phyloP scores from a whole-genome alignment of 1,284 basidiomycete genomes.

The Ustilago sp. region DNA sequence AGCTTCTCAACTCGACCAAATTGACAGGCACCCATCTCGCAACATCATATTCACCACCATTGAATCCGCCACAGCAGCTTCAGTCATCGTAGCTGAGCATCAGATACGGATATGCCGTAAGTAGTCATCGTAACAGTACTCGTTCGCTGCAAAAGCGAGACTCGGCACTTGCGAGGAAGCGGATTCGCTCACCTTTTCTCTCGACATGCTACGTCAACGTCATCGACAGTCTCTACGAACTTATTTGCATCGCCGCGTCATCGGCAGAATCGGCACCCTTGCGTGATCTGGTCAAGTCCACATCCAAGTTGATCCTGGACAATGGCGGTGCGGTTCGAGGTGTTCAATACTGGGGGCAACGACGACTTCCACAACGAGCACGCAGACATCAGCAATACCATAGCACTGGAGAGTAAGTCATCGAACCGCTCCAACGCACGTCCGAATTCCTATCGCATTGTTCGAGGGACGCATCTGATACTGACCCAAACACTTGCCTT shows the following conservation, averaged over 20 bases:
- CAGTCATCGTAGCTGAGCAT: not conserved
- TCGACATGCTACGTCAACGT: not conserved
- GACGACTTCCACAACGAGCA: slow-evolving; percentile 81
- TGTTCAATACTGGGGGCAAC: slow-evolving; percentile 81
- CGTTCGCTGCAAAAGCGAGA: not conserved
- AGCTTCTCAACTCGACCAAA: slow-evolving; percentile 7
- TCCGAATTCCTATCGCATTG: too few species aligned
- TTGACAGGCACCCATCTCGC: not conserved
- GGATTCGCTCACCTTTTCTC: not conserved
- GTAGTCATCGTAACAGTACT: slow-evolving; percentile 1
- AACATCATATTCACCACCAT: not conserved
- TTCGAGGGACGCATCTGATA: too few species aligned
- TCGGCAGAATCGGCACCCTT: slow-evolving; percentile 73
- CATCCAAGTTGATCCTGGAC: slow-evolving; percentile 80
- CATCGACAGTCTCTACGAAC: slow-evolving; percentile 65
- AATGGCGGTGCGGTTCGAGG: slow-evolving; percentile 83
- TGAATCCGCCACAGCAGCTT: not conserved
- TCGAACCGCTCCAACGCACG: not conserved
- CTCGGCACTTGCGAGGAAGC: not conserved
- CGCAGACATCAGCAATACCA: slow-evolving; percentile 77
- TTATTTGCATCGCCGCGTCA: slow-evolving; percentile 66
- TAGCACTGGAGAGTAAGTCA: slow-evolving; percentile 81
- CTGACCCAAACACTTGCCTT: slow-evolving; percentile 6
- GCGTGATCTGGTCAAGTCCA: slow-evolving; percentile 79
- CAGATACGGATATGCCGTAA: slow-evolving; percentile 36